phyloP scores from a whole-genome alignment of 768 basidiomycete genomes.

The Inosperma sp. region DNA sequence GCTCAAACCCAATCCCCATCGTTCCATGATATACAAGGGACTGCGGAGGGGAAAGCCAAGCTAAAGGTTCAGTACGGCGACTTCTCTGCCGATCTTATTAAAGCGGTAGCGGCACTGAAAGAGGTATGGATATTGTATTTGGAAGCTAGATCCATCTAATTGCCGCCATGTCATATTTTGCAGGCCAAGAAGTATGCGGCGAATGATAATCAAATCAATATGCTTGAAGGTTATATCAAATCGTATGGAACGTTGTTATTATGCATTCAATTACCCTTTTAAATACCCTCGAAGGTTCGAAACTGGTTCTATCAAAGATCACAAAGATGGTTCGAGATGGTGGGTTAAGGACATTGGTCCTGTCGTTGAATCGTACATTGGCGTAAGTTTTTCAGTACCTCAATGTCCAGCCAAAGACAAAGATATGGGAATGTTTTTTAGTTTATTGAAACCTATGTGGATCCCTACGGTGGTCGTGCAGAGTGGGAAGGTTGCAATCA shows the following conservation, averaged over 20 bases:
- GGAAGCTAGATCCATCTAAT: no score
- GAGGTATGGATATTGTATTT: no score
- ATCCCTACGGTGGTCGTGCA: slow-evolving; percentile 86
- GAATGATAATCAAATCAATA: slow-evolving; percentile 65
- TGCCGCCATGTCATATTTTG: background rate
- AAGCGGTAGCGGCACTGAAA: slow-evolving; percentile 24
- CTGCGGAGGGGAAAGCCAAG: slow-evolving; percentile 40
- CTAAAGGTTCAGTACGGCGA: slow-evolving; percentile 75
- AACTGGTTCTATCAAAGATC: slow-evolving; percentile 73
- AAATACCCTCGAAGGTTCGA: slow-evolving; percentile 48
- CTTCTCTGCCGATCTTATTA: slow-evolving; percentile 52
- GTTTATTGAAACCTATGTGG: slow-evolving; percentile 83
- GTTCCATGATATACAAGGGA: slow-evolving; percentile 42
- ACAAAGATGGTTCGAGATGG: slow-evolving; percentile 68
- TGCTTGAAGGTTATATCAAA: slow-evolving; percentile 75
- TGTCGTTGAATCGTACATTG: slow-evolving; percentile 84
- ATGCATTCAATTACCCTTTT: background rate
- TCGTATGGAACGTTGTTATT: slow-evolving; percentile 44
- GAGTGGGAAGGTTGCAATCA: slow-evolving; percentile 76
- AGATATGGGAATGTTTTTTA: slow-evolving; percentile 15
- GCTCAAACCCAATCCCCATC: slow-evolving; percentile 38
- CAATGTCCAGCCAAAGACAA: slow-evolving; percentile 1
- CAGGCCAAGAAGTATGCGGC: slow-evolving; percentile 73
- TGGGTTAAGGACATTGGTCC: slow-evolving; percentile 90
- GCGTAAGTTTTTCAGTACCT: slow-evolving; percentile 42